Conservation (phyloP, 2,329 filamentous ascomycete species). For the Pestalotiopsis sp. region DNA sequence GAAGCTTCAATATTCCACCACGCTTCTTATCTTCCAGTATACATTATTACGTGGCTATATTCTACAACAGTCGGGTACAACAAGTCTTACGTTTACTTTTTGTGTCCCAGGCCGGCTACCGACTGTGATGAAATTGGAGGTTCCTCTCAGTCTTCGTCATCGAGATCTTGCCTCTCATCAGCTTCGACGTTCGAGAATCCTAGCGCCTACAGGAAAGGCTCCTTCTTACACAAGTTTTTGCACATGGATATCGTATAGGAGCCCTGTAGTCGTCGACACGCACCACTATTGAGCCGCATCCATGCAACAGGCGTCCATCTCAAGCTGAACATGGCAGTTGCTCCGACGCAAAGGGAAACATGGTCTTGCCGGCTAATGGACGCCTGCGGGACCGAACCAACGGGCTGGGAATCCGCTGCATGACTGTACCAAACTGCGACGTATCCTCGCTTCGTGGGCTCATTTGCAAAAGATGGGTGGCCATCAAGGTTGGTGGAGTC, state of each 20-base stretch:
- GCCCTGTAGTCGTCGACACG: not conserved
- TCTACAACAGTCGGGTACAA: not conserved
- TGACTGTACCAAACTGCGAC: not conserved
- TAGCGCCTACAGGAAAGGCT: not conserved
- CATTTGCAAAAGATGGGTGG: not conserved
- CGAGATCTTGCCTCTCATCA: not conserved
- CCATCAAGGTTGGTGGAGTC: slow-evolving; percentile 11
- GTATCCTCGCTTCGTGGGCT: slow-evolving; percentile 3
- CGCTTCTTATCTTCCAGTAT: not conserved
- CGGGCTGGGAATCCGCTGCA: not conserved
- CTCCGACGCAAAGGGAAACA: not conserved
- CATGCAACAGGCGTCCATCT: not conserved
- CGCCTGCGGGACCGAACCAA: not conserved
- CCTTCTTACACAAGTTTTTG: not conserved
- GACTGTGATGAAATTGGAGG: not conserved
- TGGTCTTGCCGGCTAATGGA: not conserved
- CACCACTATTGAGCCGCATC: slow-evolving; percentile 2
- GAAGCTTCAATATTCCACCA: not conserved
- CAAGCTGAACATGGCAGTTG: not conserved
- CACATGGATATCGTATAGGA: not conserved
- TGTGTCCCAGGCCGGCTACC: not conserved
- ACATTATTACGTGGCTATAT: not conserved
- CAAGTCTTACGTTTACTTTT: not conserved
- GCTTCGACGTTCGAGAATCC: not conserved
- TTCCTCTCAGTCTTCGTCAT: not conserved